Conservation (phyloP, 148 eudicot species). For the Talinum fruticosum region DNA sequence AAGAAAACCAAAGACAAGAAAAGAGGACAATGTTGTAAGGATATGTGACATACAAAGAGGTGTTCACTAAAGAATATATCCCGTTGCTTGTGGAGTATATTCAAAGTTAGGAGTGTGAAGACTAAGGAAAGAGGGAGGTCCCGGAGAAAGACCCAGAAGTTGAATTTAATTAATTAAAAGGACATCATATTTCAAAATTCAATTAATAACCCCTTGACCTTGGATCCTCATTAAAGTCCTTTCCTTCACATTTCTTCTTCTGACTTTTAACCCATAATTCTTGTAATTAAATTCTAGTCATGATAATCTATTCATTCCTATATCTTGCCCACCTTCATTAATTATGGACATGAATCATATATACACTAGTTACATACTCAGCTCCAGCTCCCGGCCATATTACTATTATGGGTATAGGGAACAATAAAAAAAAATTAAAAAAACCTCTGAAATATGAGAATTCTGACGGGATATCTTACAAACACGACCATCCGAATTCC, state of each 20-base stretch:
- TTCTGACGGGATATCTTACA: too few species aligned
- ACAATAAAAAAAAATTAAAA: too few species aligned
- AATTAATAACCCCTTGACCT: constrained; percentile 7
- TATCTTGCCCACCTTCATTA: too few species aligned
- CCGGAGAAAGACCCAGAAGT: neutral
- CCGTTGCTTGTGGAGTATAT: neutral
- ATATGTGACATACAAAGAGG: neutral
- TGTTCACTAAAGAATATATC: neutral
- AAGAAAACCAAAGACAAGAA: neutral
- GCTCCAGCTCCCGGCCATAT: too few species aligned
- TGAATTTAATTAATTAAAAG: neutral
- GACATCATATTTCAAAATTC: neutral
- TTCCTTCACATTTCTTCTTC: neutral
- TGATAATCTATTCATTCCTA: too few species aligned
- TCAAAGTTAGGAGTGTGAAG: neutral
- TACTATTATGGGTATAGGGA: too few species aligned
- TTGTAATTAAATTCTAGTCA: too few species aligned
- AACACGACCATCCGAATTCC: too few species aligned
- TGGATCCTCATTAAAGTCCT: neutral
- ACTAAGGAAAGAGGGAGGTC: neutral
- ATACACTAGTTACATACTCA: too few species aligned
- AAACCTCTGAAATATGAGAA: too few species aligned
- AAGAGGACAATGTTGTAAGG: neutral
- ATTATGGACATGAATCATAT: too few species aligned
- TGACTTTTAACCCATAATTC: too few species aligned